Evolutionary conservation across 805 yeast species (phyloP), one percentile per base, ranked within the genome.

Genomic region (Groenewaldozyma salmanticensis): DNA sequence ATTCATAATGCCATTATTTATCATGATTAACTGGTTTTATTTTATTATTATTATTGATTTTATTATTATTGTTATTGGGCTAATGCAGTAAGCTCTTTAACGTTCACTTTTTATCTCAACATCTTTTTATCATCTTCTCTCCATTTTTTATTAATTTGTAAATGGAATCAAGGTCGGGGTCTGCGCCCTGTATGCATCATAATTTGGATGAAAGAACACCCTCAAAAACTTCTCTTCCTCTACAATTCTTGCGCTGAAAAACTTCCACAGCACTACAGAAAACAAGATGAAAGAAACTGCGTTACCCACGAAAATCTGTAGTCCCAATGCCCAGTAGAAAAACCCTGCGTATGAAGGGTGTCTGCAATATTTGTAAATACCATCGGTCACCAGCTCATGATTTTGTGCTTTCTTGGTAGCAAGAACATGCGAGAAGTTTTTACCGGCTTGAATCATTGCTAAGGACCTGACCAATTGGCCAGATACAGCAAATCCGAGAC

Each of bases 321-420:
- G 69, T 0, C 96, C 96, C 3, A 88, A 49, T 11, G 94, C 90
- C 96, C 97, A 92, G 75, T 86, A 77, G 55, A 77, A 88, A 58
- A 82, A 92, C 0, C 96, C 98, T 32, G 77, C 71, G 60, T 92
- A 92, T 37, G 94, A 79, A 4, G 98, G 98, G 58, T 92, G 98
- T 46, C 98, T 69, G 13, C 74, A 62, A 20, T 61, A 48, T 1
- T 67, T 43, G 59, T 90, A 92, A 2, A 90, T 64, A 0, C 96
- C 97, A 7, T 60, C 50, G 0, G 85, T 84, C 9, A 92, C 79
- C 33, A 92, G 66, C 6, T 50, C 61, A 57, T 92, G 98, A 40
- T 71, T 71, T 1, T 60, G 50, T 24, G 65, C 58, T 39, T 71
- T 77, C 15, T 62, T 57, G 2, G 71, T 58, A 36, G 79, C 85